Conservation (phyloP, 345 rosid genomes). For the Salix purpurea region DNA sequence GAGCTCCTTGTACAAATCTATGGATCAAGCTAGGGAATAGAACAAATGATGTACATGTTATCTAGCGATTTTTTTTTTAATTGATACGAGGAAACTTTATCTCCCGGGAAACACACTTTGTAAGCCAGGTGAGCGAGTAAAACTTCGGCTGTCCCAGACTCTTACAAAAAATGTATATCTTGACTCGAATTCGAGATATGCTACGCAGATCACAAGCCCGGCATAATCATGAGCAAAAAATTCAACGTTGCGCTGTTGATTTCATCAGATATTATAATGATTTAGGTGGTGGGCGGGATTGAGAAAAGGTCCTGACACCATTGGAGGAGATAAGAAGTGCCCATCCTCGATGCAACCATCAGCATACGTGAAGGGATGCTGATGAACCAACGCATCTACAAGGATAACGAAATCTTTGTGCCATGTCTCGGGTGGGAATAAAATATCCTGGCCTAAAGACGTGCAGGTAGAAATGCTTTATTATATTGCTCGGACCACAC, state of each 20-base stretch:
- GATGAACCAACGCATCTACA: not conserved
- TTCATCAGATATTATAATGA: not conserved
- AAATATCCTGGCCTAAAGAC: not conserved
- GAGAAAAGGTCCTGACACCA: not conserved
- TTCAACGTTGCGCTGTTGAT: not conserved
- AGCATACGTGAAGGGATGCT: not conserved
- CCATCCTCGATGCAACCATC: not conserved
- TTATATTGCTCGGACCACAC: too few species aligned
- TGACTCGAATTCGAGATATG: too few species aligned
- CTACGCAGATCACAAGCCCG: too few species aligned
- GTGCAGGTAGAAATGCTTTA: too few species aligned
- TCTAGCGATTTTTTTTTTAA: not conserved
- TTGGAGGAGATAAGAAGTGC: not conserved
- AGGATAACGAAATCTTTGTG: not conserved
- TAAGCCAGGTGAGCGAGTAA: too few species aligned
- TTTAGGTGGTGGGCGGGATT: not conserved
- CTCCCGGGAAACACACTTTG: too few species aligned
- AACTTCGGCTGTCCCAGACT: too few species aligned
- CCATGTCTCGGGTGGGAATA: not conserved
- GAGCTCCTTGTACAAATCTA: not conserved
- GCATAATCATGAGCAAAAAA: too few species aligned
- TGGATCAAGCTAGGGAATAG: not conserved
- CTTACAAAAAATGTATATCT: too few species aligned
- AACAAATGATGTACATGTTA: not conserved
- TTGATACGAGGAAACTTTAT: too few species aligned